Evolutionary conservation across 108 stramenopile genomes (phyloP), one percentile per base, ranked within the genome.

Genomic region (Cyclotella baltica): DNA sequence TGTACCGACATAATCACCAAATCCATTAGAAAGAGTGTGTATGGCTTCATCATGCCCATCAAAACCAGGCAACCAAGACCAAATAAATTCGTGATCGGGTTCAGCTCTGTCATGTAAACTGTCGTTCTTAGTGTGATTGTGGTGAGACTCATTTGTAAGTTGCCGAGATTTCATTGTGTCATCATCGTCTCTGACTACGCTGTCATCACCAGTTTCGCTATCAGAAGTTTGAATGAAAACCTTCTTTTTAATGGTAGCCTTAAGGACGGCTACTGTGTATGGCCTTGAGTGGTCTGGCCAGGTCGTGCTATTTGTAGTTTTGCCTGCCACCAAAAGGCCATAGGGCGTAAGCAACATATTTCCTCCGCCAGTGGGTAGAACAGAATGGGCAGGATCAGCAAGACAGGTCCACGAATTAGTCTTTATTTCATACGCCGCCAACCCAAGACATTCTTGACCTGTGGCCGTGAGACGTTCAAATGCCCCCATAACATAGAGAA

Each of bases 41-140:
- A 97, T 87, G 0, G 96, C 94, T 69, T 96, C 96, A 64, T 94
- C 85, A 64, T 90, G 88, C 0, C 98, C 98, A 15, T 92, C 70
- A 67, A 97, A 98, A 2, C 96, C 98, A 22, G 98, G 97, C 18
- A 98, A 76, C 98, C 98, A 98, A 29, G 94, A 91, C 98, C 98
- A 98, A 38, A 90, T 85, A 68, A 93, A 97, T 51, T 91, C 90
- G 43, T 92, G 91, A 28, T 76, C 77, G 23, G 78, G 75, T 29
- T 86, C 83, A 34, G 64, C 65, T 37, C 58, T 76, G 35, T 73
- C 40, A 19, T 82, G 30, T 37, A 72, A 11, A 55, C 43, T 28
- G 61, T 75, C 55, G 59, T 66, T 30, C 81, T 77, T 20, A 75
- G 62, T 1, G 52, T 23, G 37, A 52, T 38, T 59, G n/a, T 57